Base-by-base conservation (phyloP, 2,329 filamentous ascomycete species). In the Aspergillus texensis region DNA sequence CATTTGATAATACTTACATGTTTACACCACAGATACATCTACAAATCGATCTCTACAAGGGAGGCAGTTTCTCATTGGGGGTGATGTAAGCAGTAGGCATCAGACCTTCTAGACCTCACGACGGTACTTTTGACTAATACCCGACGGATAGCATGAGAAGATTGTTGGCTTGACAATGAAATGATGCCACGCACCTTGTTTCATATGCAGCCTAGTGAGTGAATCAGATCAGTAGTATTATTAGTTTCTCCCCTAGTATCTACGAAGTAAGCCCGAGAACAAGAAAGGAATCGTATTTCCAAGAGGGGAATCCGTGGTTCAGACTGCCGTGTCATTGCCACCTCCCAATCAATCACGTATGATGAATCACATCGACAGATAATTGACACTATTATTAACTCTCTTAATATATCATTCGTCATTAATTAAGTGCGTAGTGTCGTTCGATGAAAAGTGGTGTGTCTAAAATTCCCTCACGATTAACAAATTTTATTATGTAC, bases 171-270 rank as follows among this genome's bases (percentile, higher is more conserved):
- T 62, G 53, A 55, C 46, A 63, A 61, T 46, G 28, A 30, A 30
- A 61, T 64, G 65, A 62, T 64, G 66, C 67, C 67, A 69, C 65
- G 66, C 66, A 68, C 66, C 56, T 45, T 62, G 57, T 66, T 65
- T 61, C 65, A 67, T 54, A 56, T 36, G 57, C 57, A 56, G 11
- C 11, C 28, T 21, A 52, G 28, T 21, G 16, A n/a, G 16, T 32
- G 10, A 32, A 52, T 21, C 3, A 50, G 26, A 24, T 50, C 26
- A 26, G 26, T 30, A 50, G 10, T n/a, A 24, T 26, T 11, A 50
- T 50, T 50, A 10, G 14, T 24, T 52, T 52, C 11, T 26, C 16
- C 48, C 24, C 48, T 19, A 11, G n/a, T 52, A 32, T 32, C 48
- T 52, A 52, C 48, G 48, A 52, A 21, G 48, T 52, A 52, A 52